A percentile compares a stretch with the other conserved stretches of the same genome.
These are phyloP conservation scores for Claviceps cyperi DNA, from an alignment of 2,329 filamentous ascomycete genomes.

Conservation along the genomic window DNA sequence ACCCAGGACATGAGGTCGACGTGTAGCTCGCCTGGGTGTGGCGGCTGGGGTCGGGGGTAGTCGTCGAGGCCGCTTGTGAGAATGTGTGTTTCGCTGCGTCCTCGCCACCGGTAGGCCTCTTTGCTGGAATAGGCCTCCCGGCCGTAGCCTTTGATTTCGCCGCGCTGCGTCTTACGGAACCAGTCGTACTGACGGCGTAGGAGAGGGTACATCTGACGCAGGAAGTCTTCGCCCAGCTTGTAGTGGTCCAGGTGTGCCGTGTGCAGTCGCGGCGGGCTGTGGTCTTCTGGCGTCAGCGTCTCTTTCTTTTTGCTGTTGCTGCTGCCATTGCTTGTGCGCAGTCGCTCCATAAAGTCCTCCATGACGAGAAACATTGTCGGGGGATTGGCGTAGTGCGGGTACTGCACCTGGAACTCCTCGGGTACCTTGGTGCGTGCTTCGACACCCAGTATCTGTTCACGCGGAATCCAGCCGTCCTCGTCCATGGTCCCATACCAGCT, in stretches of 20 bases:
- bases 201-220: constrained; percentile 69
- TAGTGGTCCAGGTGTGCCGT: constrained; percentile 53
- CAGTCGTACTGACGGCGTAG: constrained; percentile 83
- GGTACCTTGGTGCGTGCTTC: constrained; percentile 95
- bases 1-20: constrained; percentile 93
- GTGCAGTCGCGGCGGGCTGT: constrained; percentile 26
- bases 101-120: constrained; percentile 91
- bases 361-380: constrained; percentile 87
- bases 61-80: constrained; percentile 91
- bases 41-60: constrained; percentile 85
- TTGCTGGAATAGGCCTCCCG: constrained; percentile 76
- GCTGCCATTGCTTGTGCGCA: constrained; percentile 41
- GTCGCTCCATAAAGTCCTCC: constrained; percentile 68
- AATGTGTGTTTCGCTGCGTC: constrained; percentile 72
- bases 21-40: constrained; percentile 90
- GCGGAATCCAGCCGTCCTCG: constrained; percentile 91
- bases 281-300: constrained; percentile 25
- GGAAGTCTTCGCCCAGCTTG: constrained; percentile 53
- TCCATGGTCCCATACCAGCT: constrained; percentile 97
- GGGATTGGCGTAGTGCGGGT: constrained; percentile 94
- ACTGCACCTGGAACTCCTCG: constrained; percentile 82
- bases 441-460: constrained; percentile 83
- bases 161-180: constrained; percentile 85
- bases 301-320: constrained; percentile 22
- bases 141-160: constrained; percentile 84